Base-by-base conservation (phyloP, 768 basidiomycete species). In the Phlegmacium glaucopus region DNA sequence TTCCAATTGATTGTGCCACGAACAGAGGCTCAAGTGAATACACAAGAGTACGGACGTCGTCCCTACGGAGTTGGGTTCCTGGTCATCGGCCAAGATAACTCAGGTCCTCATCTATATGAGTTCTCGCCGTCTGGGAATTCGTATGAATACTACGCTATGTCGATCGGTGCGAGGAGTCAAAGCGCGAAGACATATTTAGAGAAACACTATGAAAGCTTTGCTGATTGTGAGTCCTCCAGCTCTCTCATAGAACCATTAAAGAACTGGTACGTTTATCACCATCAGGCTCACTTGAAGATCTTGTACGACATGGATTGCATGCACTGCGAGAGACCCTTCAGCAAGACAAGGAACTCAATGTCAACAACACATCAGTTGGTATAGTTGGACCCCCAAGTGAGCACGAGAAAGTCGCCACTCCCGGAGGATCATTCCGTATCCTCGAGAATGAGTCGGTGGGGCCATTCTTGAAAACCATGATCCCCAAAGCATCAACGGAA, bases 11-110 rank as follows among this genome's bases (percentile, higher is more conserved):
- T 39, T 7, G 32, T 39, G 34, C 36, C 18, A 15, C 34, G 17
- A 60, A 6, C 63, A 95, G 95, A 94, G 81, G 95, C 96, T 0
- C 96, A 99, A 67, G 87, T 93, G 30, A 99, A 98, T 69, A 99
- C 96, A 2, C 95, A 98, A 71, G 91, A 96, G 67, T 98, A 99
- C 63, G 96, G 96, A 47, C 82, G 91, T 53, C 80, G 96, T 46
- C 96, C 96, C 2, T 99, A 99, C 58, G 96, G 96, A 65, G 96
- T 99, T 9, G 96, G 96, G 6, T 95, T 98, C 76, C 87, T 99
- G 39, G 95, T 99, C 53, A 87, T 96, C 54, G 96, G 96, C 9
- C 82, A 88, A 60, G 96, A 98, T 68, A 87, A 94, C 61, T 83
- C 87, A n/a, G 96, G 96, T 3, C 94, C 96, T 4, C 96, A 98